phyloP scores from a whole-genome alignment of 2,329 filamentous ascomycete genomes.

The Microcyclosporella mali region DNA sequence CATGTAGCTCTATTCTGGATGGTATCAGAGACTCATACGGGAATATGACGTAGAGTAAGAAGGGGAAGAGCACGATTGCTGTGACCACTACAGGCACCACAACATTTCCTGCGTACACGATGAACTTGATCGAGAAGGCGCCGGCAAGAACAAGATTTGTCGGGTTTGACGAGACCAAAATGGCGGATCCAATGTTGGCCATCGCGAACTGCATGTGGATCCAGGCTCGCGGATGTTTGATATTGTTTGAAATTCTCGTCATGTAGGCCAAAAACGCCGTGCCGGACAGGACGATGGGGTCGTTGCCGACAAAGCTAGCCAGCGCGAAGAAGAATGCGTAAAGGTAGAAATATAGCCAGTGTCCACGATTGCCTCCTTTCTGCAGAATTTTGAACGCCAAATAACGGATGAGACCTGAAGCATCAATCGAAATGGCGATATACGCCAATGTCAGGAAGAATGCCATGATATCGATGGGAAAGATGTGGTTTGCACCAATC shows the following conservation, averaged over 20 bases:
- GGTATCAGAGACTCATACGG: constrained; percentile 59
- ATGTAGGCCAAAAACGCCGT: constrained; percentile 72
- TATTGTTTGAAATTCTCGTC: constrained; percentile 68
- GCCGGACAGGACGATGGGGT: constrained; percentile 67
- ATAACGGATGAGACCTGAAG: constrained; percentile 65
- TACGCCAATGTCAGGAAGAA: constrained; percentile 68
- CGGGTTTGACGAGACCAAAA: constrained; percentile 71
- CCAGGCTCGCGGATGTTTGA: constrained; percentile 64
- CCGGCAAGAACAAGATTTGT: constrained; percentile 70
- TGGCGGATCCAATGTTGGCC: constrained; percentile 68
- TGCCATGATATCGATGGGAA: constrained; percentile 65
- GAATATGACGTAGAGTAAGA: constrained; percentile 65
- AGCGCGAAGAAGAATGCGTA: constrained; percentile 66
- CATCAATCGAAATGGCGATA: constrained; percentile 68
- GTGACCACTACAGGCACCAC: constrained; percentile 66
- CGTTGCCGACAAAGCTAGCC: constrained; percentile 65
- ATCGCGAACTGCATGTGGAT: constrained; percentile 66
- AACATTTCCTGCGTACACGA: constrained; percentile 71
- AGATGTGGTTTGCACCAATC: constrained; percentile 59
- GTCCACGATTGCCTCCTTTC: constrained; percentile 61
- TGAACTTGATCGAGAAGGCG: constrained; percentile 65
- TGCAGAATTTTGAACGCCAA: constrained; percentile 65
- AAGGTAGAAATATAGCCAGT: constrained; percentile 64
- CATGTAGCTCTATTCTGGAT: constrained; percentile 59
- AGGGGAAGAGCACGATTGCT: constrained; percentile 61